Conservation (phyloP, 2,329 filamentous ascomycete genomes). For the Daldinia sp. region DNA sequence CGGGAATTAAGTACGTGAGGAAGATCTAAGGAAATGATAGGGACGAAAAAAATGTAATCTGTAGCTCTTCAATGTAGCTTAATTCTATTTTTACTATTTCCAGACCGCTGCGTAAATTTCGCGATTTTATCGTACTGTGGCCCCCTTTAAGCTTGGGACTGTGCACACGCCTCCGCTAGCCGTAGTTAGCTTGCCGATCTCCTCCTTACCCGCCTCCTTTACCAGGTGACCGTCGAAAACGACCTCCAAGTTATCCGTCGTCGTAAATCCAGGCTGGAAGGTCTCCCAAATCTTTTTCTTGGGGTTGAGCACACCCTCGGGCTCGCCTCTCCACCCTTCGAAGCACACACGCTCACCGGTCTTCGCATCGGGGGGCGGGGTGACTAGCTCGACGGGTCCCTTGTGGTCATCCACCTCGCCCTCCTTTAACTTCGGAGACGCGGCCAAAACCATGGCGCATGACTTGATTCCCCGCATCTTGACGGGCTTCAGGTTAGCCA, state of each 20-base stretch:
- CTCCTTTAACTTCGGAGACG: conserved; percentile 84
- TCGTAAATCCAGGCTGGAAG: conserved; percentile 96
- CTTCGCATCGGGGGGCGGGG: conserved; percentile 79
- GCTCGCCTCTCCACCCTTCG: conserved; percentile 93
- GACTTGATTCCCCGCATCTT: conserved; percentile 93
- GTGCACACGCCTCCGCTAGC: conserved; percentile 83
- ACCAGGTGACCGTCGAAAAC: conserved; percentile 86
- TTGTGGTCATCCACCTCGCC: conserved; percentile 88
- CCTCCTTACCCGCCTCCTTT: conserved; percentile 79
- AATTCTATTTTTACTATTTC: conserved; percentile 24
- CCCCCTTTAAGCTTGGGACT: conserved; percentile 83
- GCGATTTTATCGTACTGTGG: conserved; percentile 78
- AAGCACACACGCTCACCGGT: conserved; percentile 93
- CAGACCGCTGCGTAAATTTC: conserved; percentile 13
- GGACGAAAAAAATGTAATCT: conserved; percentile 7
- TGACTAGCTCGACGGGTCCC: conserved; percentile 91
- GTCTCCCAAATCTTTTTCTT: conserved; percentile 99
- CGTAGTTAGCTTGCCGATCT: conserved; percentile 76
- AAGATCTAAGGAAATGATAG: neutral
- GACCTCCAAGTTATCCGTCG: conserved; percentile 82
- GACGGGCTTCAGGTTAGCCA: conserved; percentile 98
- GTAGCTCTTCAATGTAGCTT: conserved; percentile 39
- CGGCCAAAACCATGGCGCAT: conserved; percentile 89
- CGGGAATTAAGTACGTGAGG: conserved; percentile 3
- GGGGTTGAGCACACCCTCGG: conserved; percentile 93